Percentiles rank a stretch among this genome's conserved stretches.
These are phyloP conservation scores for Neocallimastix lanati DNA, from an alignment of 192 early-diverging fungal genomes.

Conservation along the genomic window DNA sequence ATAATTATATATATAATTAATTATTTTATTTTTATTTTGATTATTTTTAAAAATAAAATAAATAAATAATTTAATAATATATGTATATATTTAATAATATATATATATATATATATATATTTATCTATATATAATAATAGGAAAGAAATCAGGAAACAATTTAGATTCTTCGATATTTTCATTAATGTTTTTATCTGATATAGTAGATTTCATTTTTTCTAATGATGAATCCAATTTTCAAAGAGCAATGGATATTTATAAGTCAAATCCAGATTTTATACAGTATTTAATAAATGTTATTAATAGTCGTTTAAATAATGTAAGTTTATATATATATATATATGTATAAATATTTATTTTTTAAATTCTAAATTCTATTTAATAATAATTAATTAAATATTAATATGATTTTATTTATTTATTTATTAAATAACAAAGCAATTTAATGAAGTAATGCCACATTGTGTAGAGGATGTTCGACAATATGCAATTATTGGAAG, in stretches of 20 bases:
- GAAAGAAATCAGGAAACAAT: background rate
- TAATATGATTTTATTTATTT: no score
- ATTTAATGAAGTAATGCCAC: background rate
- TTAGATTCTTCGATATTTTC: background rate
- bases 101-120: no score
- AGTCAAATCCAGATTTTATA: background rate
- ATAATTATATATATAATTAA: no score
- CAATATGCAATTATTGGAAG: background rate
- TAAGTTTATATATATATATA: background rate
- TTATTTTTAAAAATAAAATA: no score
- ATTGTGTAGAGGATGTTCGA: background rate
- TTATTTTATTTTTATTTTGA: no score
- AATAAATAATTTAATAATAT: no score
- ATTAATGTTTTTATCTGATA: background rate
- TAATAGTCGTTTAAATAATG: background rate
- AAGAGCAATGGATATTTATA: background rate
- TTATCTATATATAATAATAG: background rate
- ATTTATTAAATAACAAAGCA: background rate
- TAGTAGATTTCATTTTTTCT: background rate
- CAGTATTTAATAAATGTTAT: background rate
- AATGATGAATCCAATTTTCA: background rate
- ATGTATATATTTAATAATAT: no score
- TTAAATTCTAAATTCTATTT: no score
- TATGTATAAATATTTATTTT: no score
- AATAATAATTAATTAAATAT: no score